These are phyloP conservation scores for Cicer bijugum DNA, from an alignment of 306 rosid species.

Conservation along the genomic window DNA sequence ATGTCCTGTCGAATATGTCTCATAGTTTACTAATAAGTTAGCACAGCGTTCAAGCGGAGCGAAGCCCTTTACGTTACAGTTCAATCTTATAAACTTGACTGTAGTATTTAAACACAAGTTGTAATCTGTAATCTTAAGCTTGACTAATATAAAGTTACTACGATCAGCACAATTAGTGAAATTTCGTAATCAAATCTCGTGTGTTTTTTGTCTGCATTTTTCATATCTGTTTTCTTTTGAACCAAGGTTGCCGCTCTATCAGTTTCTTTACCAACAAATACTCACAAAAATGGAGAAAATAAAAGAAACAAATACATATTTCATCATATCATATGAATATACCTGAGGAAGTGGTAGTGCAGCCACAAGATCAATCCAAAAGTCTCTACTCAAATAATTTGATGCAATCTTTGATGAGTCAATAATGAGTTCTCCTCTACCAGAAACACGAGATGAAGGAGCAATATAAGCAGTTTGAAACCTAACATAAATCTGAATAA, in stretches of 20 bases:
- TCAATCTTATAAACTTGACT: no score
- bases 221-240: no score
- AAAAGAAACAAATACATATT: not conserved
- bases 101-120: no score
- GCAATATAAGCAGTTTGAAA: slow-evolving; percentile 65
- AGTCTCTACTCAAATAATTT: slow-evolving; percentile 53
- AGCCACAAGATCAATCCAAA: slow-evolving; percentile 64
- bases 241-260: no score
- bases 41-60: no score
- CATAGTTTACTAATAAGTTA: no score
- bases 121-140: no score
- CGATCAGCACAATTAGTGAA: no score
- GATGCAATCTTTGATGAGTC: slow-evolving; percentile 65
- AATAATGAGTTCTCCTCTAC: slow-evolving; percentile 67
- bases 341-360: slow-evolving; percentile 75
- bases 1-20: not conserved
- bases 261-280: slow-evolving; percentile 4
- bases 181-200: no score
- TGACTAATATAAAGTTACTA: no score
- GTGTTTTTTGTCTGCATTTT: no score
- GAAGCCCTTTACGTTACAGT: no score
- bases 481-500: slow-evolving; percentile 58
- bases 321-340: not conserved
- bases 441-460: slow-evolving; percentile 69
- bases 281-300: not conserved